These are phyloP conservation scores for Penicillium coffeae DNA, from an alignment of 495 filamentous ascomycete species.

Conservation along the genomic window DNA sequence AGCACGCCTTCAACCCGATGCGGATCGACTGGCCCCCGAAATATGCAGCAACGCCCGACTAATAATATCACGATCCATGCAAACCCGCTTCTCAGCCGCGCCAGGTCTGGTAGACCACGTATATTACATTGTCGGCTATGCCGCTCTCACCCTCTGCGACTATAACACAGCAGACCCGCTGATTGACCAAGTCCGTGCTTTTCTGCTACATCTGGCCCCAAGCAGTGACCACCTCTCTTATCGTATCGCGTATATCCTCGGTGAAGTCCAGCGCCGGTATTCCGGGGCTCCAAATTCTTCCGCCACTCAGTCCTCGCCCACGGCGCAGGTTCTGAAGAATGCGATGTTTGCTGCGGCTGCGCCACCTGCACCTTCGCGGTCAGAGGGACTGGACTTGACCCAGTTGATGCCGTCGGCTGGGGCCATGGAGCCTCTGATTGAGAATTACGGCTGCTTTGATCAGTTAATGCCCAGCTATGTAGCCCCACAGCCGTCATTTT, in stretches of 20 bases:
- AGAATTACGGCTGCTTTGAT: constrained; percentile 22
- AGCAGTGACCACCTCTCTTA: constrained; percentile 37
- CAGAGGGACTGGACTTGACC: constrained; percentile 17
- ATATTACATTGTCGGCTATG: constrained; percentile 39
- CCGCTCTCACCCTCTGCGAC: constrained; percentile 40
- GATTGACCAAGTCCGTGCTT: constrained; percentile 35
- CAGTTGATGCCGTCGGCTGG: constrained; percentile 15
- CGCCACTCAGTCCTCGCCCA: constrained; percentile 10
- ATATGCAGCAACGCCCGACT: constrained; percentile 33
- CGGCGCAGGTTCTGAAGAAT: constrained; percentile 7
- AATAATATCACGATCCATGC: constrained; percentile 34
- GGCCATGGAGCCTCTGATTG: constrained; percentile 20
- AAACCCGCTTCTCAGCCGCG: constrained; percentile 28
- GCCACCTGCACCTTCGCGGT: constrained; percentile 5
- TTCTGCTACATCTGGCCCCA: constrained; percentile 35
- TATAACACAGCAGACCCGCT: constrained; percentile 35
- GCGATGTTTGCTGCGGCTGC: constrained; percentile 10
- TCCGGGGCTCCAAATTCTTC: constrained; percentile 13
- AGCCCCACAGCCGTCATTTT: constrained; percentile 8
- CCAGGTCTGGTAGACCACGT: constrained; percentile 35
- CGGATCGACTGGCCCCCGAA: constrained; percentile 27
- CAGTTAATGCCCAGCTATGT: constrained; percentile 23
- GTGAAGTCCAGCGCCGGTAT: constrained; percentile 28
- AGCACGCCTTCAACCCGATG: constrained; percentile 24
- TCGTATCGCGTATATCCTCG: constrained; percentile 28